These are phyloP conservation scores for Pleurotus sapidus DNA, from an alignment of 768 basidiomycete genomes.

Conservation along the genomic window DNA sequence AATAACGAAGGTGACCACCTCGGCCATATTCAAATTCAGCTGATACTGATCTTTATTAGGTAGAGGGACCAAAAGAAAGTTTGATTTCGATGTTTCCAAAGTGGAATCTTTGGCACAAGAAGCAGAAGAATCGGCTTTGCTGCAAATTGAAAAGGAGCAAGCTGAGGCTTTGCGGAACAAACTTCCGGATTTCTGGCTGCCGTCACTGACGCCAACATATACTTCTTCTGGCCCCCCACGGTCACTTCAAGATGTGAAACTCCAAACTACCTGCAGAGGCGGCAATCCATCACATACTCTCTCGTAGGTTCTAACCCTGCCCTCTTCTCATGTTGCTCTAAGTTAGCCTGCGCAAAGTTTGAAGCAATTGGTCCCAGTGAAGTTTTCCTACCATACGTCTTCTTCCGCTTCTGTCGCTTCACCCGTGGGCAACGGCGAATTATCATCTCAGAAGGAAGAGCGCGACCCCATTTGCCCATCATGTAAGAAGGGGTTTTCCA, in stretches of 20 bases:
- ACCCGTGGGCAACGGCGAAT: conserved; percentile 28
- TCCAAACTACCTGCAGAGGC: conserved; percentile 87
- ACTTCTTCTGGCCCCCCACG: conserved; percentile 56
- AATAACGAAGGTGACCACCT: conserved; percentile 32
- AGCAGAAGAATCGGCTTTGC: conserved; percentile 86
- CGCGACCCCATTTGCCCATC: conserved; percentile 76
- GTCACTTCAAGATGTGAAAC: conserved; percentile 75
- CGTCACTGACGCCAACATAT: conserved; percentile 85
- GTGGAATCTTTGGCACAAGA: conserved; percentile 72
- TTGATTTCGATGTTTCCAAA: conserved; percentile 71
- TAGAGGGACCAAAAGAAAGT: conserved; percentile 77
- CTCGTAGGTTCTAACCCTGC: conserved; percentile 44
- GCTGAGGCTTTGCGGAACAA: conserved; percentile 83
- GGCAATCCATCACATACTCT: conserved; percentile 76
- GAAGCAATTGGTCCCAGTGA: conserved; percentile 79
- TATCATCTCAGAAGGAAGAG: conserved; percentile 50
- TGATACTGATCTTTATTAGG: conserved; percentile 26
- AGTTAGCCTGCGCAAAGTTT: conserved; percentile 43
- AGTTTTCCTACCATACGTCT: conserved; percentile 59
- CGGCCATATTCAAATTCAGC: neutral
- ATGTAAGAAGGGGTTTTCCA: conserved; percentile 83
- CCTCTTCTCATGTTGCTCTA: conserved; percentile 6
- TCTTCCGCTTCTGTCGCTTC: conserved; percentile 36
- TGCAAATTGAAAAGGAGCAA: conserved; percentile 80
- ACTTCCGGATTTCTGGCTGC: conserved; percentile 97